A percentile compares a stretch with the other conserved stretches of the same genome.
phyloP scores from a whole-genome alignment of 192 early-diverging fungal genomes.

The Ambispora gerdemannii region DNA sequence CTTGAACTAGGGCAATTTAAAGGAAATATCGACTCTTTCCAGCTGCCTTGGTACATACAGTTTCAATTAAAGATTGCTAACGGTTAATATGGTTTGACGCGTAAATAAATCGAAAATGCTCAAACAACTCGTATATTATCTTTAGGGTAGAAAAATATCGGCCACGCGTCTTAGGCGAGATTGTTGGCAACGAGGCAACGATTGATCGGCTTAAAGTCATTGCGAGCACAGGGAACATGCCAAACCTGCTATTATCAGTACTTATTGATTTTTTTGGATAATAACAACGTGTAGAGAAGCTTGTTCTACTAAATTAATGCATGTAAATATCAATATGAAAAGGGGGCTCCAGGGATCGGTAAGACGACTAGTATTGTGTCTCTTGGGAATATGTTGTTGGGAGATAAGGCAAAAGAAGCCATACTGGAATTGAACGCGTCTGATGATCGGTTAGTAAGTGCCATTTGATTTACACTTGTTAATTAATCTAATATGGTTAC shows the following conservation, averaged over 20 bases:
- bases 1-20: constrained; percentile 36
- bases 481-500: neutral
- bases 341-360: constrained; percentile 93
- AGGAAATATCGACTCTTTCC: constrained; percentile 50
- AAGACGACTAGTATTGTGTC: constrained; percentile 97
- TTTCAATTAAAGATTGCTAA: neutral
- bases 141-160: constrained; percentile 94
- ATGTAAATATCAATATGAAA: neutral
- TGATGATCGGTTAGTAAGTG: constrained; percentile 75
- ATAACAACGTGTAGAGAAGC: neutral
- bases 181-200: constrained; percentile 94
- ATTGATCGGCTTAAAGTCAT: constrained; percentile 82
- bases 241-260: constrained; percentile 90
- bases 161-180: constrained; percentile 77
- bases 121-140: neutral
- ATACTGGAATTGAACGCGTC: constrained; percentile 98
- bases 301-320: neutral
- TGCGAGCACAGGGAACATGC: constrained; percentile 89
- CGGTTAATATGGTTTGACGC: too few relatives aligned
- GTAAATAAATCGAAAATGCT: too few relatives aligned
- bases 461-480: neutral
- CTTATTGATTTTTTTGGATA: too few relatives aligned
- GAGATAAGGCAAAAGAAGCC: constrained; percentile 80
- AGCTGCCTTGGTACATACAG: constrained; percentile 48
- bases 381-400: constrained; percentile 86